Base-by-base conservation (phyloP, 352 stramenopile species). In the Globisporangium nodosum region DNA sequence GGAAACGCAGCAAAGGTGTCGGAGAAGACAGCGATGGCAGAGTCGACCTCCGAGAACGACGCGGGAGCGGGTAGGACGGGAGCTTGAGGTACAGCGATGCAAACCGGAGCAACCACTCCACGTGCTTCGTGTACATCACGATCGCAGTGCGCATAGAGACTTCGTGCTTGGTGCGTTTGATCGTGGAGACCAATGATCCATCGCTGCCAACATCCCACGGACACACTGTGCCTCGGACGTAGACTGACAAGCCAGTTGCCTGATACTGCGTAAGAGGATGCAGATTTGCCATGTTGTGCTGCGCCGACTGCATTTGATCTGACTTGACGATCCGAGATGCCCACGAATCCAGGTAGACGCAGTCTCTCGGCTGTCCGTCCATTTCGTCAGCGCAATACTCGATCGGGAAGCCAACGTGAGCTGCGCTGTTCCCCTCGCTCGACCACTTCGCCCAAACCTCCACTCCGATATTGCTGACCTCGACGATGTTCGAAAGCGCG, bases 21-120 rank as follows among this genome's bases (percentile, higher is more conserved):
- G 24, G 24, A 27, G 33, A 15, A 21, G 35, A 7, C 13, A n/a
- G n/a, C 9, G 37, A n/a, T 13, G 21, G 3, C 20, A 35, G 24
- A 5, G 33, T 5, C 18, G 20, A 21, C 7, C 33, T 30, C 45
- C 42, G 37, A 39, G 37, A 49, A 48, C 62, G 65, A 24, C 60
- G 66, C 43, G 68, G 70, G 27, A 81, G 60, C 7, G 66, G 54
- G 52, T 68, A 56, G 3, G 46, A 52, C 39, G 66, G 62, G 3
- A 89, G 37, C 2, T 63, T 70, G 48, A 73, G 46, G 33, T 88
- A 89, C 20, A 89, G 21, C 9, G 63, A 64, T 8, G 68, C 66
- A 56, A 90, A 88, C 15, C 49, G 66, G 65, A 88, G 83, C 24
- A 94, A 35, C 78, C 82, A 90, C 50, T 91, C 85, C 8, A 92